Conservation (phyloP, 495 filamentous ascomycete genomes). For the Saxophila tyrrhenica region DNA sequence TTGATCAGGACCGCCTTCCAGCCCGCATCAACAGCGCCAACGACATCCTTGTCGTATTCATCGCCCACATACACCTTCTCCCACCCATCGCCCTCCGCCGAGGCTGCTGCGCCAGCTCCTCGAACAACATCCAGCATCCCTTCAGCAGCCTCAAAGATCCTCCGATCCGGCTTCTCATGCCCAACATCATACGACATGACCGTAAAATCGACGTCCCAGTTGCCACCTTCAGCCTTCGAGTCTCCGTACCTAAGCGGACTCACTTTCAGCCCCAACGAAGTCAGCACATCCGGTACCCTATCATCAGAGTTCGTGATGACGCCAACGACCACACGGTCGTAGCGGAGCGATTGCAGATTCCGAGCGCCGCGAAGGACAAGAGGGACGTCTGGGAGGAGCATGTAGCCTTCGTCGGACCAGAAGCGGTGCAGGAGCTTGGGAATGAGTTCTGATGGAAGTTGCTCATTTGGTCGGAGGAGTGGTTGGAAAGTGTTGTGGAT, state of each 20-base stretch:
- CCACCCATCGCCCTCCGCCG: conserved; percentile 29
- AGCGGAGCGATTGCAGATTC: not conserved
- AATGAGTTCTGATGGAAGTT: conserved; percentile 39
- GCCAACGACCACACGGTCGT: conserved; percentile 41
- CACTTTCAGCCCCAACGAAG: conserved; percentile 49
- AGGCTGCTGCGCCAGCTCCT: conserved; percentile 1
- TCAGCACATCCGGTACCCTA: conserved; percentile 49
- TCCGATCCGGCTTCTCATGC: conserved; percentile 49
- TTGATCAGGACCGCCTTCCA: conserved; percentile 50
- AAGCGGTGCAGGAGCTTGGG: conserved; percentile 49
- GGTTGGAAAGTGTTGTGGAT: conserved; percentile 36
- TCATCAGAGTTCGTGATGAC: conserved; percentile 72
- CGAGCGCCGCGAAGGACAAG: conserved; percentile 42
- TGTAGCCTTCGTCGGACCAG: conserved; percentile 50
- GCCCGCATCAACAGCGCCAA: conserved; percentile 47
- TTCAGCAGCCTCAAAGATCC: conserved; percentile 54
- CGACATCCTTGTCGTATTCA: conserved; percentile 50
- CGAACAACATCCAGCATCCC: conserved; percentile 23
- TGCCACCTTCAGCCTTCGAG: not conserved
- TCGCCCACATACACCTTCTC: conserved; percentile 57
- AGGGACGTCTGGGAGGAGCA: conserved; percentile 42
- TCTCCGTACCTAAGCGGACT: conserved; percentile 22
- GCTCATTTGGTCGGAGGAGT: conserved; percentile 20
- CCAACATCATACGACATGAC: conserved; percentile 67
- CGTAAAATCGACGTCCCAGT: conserved; percentile 51